phyloP scores from a whole-genome alignment of 2,329 filamentous ascomycete species.

The Pyrenochaeta sp. region DNA sequence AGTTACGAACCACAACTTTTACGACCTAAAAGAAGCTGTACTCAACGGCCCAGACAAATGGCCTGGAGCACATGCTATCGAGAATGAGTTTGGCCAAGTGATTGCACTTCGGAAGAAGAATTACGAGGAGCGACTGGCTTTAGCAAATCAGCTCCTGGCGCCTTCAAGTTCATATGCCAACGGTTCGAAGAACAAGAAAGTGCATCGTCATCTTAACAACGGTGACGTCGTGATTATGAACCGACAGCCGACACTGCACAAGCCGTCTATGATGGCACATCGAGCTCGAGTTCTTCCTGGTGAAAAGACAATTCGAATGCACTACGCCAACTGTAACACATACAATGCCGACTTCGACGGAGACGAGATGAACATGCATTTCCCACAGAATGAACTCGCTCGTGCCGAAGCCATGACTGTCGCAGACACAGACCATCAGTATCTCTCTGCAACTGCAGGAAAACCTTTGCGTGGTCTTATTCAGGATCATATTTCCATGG shows the following conservation, averaged over 20 bases:
- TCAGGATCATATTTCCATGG: constrained; percentile 97
- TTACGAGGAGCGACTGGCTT: constrained; percentile 82
- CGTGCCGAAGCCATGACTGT: constrained; percentile 91
- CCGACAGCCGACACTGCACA: constrained; percentile 95
- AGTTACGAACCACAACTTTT: constrained; percentile 96
- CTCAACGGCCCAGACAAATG: constrained; percentile 94
- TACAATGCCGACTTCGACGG: constrained; percentile 99
- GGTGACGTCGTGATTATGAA: constrained; percentile 99
- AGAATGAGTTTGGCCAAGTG: constrained; percentile 93
- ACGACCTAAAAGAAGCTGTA: constrained; percentile 93
- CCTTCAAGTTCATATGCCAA: constrained; percentile 78
- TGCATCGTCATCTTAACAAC: constrained; percentile 93
- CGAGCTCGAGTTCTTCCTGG: constrained; percentile 89
- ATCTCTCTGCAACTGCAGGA: constrained; percentile 90
- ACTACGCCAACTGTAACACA: constrained; percentile 99
- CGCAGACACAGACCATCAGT: constrained; percentile 96
- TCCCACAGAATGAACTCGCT: constrained; percentile 95
- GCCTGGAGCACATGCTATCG: constrained; percentile 92
- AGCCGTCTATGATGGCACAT: constrained; percentile 99
- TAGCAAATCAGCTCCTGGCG: constrained; percentile 92
- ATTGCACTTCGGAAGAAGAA: constrained; percentile 88
- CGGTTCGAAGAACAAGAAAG: constrained; percentile 89
- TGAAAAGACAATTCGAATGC: constrained; percentile 98
- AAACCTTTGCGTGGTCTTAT: constrained; percentile 95
- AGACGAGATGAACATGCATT: constrained; percentile 99